Base-by-base conservation (phyloP, 139 green algal genomes). In the Bryopsis sp. region DNA sequence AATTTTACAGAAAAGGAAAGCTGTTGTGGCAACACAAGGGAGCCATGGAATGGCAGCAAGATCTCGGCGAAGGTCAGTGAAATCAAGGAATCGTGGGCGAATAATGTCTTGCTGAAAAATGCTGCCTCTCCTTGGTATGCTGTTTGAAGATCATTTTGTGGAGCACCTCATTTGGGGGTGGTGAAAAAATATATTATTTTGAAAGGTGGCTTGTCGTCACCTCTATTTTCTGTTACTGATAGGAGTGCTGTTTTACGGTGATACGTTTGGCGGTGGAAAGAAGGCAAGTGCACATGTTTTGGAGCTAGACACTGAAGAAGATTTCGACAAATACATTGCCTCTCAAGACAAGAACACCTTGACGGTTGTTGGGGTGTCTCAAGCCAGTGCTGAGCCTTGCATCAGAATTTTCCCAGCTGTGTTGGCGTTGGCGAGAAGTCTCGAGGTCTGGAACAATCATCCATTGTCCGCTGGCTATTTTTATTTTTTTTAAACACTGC, bases 1-100 rank as follows among this genome's bases (percentile, higher is more conserved):
- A 93, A 78, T 95, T 95, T 58, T 93, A 78, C 69, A 50, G 69
- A 33, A 32, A 79, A 15, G 76, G 74, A 35, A 67, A 85, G 69
- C 68, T 83, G 76, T 63, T 95, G 33, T 95, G 88, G 88, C 78
- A 94, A 76, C 86, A 95, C 69, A 64, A 71, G 0, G 88, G 88
- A 29, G 60, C 83, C 11, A 33, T 74, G 24, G 34, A 77, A 34
- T 61, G 92, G 78, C 75, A 88, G 31, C 76, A 85, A 46, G 76
- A 82, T 47, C 35, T 92, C 26, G 81, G 81, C 1, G 86, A 91
- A 67, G 85, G 82, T 82, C 48, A 26, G 74, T 7, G n/a, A n/a
- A n/a, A n/a, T n/a, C n/a, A n/a, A n/a, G n/a, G n/a, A n/a, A n/a
- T n/a, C n/a, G n/a, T n/a, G n/a, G n/a, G n/a, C n/a, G n/a, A n/a